A percentile compares a stretch with the other conserved stretches of the same genome.
phyloP scores from a whole-genome alignment of 2,329 filamentous ascomycete species.

The Monilinia vaccinii-corymbosi region DNA sequence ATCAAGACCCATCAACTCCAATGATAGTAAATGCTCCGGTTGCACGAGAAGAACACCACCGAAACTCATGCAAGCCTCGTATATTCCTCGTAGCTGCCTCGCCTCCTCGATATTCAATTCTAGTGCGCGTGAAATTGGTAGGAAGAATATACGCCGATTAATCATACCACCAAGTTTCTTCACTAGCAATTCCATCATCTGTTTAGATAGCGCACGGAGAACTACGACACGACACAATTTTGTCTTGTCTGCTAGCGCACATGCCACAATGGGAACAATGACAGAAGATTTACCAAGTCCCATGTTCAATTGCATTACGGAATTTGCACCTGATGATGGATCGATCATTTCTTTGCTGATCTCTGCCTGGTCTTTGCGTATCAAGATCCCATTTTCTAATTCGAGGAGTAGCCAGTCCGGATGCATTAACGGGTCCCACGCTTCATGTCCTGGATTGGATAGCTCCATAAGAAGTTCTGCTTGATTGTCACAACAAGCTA shows the following conservation, averaged over 20 bases:
- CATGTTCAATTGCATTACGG: conserved; percentile 61
- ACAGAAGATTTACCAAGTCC: conserved; percentile 62
- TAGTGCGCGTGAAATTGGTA: conserved; percentile 50
- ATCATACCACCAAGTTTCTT: conserved; percentile 47
- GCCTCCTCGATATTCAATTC: conserved; percentile 29
- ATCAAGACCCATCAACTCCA: conserved; percentile 53
- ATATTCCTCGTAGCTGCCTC: conserved; percentile 31
- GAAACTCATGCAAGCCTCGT: conserved; percentile 37
- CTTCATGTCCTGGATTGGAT: conserved; percentile 42
- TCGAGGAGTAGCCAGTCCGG: conserved; percentile 58
- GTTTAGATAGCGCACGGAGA: conserved; percentile 49
- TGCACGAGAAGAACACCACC: conserved; percentile 52
- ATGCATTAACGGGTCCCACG: conserved; percentile 42
- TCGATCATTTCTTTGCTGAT: conserved; percentile 49
- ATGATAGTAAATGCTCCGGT: conserved; percentile 55
- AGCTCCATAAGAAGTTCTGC: conserved; percentile 35
- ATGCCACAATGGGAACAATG: conserved; percentile 56
- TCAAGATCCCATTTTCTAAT: conserved; percentile 51
- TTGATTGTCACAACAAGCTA: conserved; percentile 20
- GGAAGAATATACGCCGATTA: conserved; percentile 42
- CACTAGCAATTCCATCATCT: conserved; percentile 50
- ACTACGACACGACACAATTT: conserved; percentile 50
- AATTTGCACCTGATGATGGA: conserved; percentile 34
- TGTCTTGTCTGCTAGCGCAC: conserved; percentile 40
- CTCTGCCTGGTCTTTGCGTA: conserved; percentile 40